Base-by-base conservation (phyloP, 305 asterid genomes). In the Fraxinus sp. region DNA sequence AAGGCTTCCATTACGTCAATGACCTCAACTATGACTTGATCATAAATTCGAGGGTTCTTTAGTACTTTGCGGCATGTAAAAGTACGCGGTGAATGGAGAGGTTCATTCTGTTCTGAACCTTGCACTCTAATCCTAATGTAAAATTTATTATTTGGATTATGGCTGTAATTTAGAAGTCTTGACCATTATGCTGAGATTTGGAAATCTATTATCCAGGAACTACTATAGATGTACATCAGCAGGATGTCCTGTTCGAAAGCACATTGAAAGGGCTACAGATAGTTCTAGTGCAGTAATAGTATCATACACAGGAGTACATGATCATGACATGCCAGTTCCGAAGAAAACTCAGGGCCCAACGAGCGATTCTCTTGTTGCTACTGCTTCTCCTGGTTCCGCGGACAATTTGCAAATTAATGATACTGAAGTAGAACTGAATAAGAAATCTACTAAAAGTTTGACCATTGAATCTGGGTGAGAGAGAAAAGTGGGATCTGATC, bases 161-260 rank as follows among this genome's bases (percentile, higher is more conserved):
- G 64, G 20, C 24, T 55, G 64, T n/a, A n/a, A 55, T 55, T 52
- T 55, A 55, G 64, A 55, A n/a, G 24, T 16, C 22, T 55, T n/a
- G 64, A 55, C 64, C 24, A 5, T 55, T n/a, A 55, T 55, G 24
- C 64, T 55, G 24, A 55, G 64, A 55, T 64, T 64, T 24, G 33
- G 73, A 71, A 71, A 4, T 71, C 39, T 71, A 13, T 32, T 71
- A 32, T 71, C 76, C 76, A 93, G 98, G 94, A 95, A 93, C 90
- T 95, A 95, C 89, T 95, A 95, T 79, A 90, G 97, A 80, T 95
- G 98, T 84, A 92, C 97, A 26, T 91, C 97, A 80, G 97, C 96
- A 82, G 97, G 97, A 77, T 95, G 97, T 86, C 96, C 95, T 2
- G 97, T 93, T 85, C 92, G 97, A 78, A 95, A 95, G 90, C 96